Evolutionary conservation across 2,329 filamentous ascomycete genomes (phyloP), one percentile per base, ranked within the genome.

Genomic region (Fusarium multiceps): DNA sequence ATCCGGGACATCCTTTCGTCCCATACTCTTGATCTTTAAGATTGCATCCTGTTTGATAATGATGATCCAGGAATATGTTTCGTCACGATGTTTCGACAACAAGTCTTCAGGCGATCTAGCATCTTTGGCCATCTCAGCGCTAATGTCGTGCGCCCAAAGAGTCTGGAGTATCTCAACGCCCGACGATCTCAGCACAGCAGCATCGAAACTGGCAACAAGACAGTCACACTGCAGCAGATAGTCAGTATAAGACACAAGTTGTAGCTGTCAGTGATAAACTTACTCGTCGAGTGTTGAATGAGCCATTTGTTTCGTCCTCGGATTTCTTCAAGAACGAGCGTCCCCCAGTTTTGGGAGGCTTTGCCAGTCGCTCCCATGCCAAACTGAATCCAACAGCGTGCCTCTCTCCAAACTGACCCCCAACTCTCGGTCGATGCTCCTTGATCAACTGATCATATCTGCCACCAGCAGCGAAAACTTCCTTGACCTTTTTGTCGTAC

Each of bases 301-400:
- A 82, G 8, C 85, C 68, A 21, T 51, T 84, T 3, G 82, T 74
- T 62, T 93, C 91, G 37, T 90, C 88, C 60, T 92, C 88, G 10
- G 84, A 76, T 73, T 91, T 93, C 79, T 92, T 94, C n/a, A 92
- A 78, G 66, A 90, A 92, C 0, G 84, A 80, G 67, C 87, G 88
- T 5, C 83, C 82, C 3, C 82, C 82, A 40, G 81, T 79, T 59
- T 88, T 88, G 4, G 87, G 82, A 77, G 93, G 89, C 42, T 88
- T 88, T 9, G 90, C 90, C 6, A 97, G 83, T 60, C 91, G 89
- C 74, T 98, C 94, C 89, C 94, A 97, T 25, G 92, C 92, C 42
- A 98, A 83, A 75, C 94, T 97, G 77, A 98, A 95, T 2, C 97
- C 96, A 13, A 98, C 96, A 7, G 93, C 95, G 76, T 97, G 93